Conservation (phyloP, 306 rosid genomes). For the Sesbania bispinosa region DNA sequence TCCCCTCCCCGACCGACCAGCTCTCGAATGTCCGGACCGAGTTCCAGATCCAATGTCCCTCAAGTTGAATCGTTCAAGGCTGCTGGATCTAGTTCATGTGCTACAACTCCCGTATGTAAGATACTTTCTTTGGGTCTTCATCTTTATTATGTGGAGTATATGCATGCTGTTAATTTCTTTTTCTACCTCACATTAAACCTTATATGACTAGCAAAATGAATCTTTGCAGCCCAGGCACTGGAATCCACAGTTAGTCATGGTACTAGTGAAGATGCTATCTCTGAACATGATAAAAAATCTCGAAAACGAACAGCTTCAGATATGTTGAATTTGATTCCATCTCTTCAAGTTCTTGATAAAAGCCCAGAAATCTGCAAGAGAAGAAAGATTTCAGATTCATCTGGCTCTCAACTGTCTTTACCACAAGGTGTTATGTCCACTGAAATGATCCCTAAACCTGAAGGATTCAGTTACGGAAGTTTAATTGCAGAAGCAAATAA, state of each 20-base stretch:
- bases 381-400: constrained; percentile 54
- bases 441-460: constrained; percentile 55
- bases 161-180: neutral
- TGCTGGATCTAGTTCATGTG: constrained; percentile 61
- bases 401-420: constrained; percentile 42
- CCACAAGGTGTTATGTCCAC: constrained; percentile 45
- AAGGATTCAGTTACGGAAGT: constrained; percentile 64
- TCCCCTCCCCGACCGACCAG: constrained; percentile 66
- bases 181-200: neutral
- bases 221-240: constrained; percentile 62
- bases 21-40: constrained; percentile 51
- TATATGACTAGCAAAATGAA: constrained; percentile 32
- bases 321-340: constrained; percentile 76
- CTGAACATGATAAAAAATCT: constrained; percentile 58
- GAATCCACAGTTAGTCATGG: constrained; percentile 48
- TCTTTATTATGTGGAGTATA: constrained; percentile 18
- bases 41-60: constrained; percentile 57
- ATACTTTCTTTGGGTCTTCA: constrained; percentile 38
- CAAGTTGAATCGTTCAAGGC: constrained; percentile 55
- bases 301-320: constrained; percentile 77
- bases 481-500: constrained; percentile 84
- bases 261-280: constrained; percentile 42
- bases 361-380: constrained; percentile 50
- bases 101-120: constrained; percentile 83
- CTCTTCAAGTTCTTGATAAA: constrained; percentile 63